Percentiles rank a stretch among this genome's conserved stretches.
phyloP scores from a whole-genome alignment of 148 eudicot species.

The Chenopodium suecicum region DNA sequence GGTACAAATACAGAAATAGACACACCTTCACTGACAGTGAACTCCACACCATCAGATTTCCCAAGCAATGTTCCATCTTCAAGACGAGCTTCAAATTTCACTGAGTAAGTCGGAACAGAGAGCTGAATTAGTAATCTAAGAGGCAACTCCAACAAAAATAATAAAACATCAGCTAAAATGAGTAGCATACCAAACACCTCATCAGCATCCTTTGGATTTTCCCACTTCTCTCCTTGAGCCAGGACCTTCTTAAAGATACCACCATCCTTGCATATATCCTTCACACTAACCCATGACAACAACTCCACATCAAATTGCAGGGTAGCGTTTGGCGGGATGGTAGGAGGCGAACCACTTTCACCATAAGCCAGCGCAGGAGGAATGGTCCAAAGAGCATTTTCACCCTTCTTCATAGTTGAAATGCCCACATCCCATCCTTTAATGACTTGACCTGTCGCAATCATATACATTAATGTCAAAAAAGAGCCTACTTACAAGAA shows the following conservation, averaged over 20 bases:
- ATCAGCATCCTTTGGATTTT: conserved; percentile 91
- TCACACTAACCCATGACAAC: conserved; percentile 83
- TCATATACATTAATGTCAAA: not conserved
- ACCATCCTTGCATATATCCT: conserved; percentile 98
- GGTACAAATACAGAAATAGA: not conserved
- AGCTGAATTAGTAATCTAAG: not conserved
- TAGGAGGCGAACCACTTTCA: conserved; percentile 84
- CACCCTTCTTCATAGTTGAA: conserved; percentile 96
- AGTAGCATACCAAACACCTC: conserved; percentile 70
- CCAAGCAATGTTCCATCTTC: conserved; percentile 75
- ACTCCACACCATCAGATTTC: conserved; percentile 74
- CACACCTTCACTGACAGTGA: conserved; percentile 75
- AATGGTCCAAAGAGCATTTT: conserved; percentile 86
- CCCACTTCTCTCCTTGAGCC: conserved; percentile 89
- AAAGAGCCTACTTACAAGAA: not conserved
- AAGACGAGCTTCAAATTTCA: conserved; percentile 73
- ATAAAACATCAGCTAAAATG: not conserved
- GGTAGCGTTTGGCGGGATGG: conserved; percentile 88
- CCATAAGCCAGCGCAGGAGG: conserved; percentile 96
- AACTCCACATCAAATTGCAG: conserved; percentile 91
- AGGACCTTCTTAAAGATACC: conserved; percentile 88
- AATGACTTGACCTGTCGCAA: conserved; percentile 79
- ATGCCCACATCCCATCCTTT: conserved; percentile 96
- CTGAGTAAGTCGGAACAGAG: conserved; percentile 35
- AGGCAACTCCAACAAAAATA: not conserved